A percentile compares a stretch with the other conserved stretches of the same genome.
phyloP scores from a whole-genome alignment of 2,329 filamentous ascomycete genomes.

The Aspergillus pseudoviridinutans region DNA sequence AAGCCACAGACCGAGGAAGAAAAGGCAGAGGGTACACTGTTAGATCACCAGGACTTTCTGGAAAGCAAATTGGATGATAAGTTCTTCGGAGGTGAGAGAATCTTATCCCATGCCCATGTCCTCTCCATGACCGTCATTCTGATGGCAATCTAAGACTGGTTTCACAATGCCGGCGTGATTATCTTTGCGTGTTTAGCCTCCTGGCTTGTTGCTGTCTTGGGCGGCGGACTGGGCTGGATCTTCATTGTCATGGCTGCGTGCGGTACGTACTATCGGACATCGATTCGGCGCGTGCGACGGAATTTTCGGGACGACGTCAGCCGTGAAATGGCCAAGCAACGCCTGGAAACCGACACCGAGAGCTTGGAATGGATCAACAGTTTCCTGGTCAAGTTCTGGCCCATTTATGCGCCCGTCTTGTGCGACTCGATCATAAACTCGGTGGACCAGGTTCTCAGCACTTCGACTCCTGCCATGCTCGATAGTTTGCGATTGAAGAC shows the following conservation, averaged over 20 bases:
- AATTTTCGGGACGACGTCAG: conserved; percentile 95
- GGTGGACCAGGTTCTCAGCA: conserved; percentile 93
- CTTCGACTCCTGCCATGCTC: conserved; percentile 83
- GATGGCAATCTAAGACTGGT: conserved; percentile 70
- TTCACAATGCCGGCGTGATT: conserved; percentile 93
- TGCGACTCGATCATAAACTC: conserved; percentile 88
- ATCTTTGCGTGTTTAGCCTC: conserved; percentile 86
- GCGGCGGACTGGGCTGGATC: conserved; percentile 89
- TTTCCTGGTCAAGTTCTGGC: conserved; percentile 98
- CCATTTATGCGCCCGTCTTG: conserved; percentile 92
- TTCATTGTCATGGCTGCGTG: conserved; percentile 89
- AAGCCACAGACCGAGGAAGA: conserved; percentile 49
- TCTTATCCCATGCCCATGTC: neutral
- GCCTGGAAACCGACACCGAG: conserved; percentile 84
- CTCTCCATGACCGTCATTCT: neutral
- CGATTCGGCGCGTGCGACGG: conserved; percentile 83
- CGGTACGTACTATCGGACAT: conserved; percentile 94
- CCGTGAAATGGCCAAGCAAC: conserved; percentile 81
- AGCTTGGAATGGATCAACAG: conserved; percentile 99
- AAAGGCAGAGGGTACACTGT: conserved; percentile 58
- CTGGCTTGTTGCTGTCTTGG: conserved; percentile 84
- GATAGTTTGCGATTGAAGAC: conserved; percentile 92
- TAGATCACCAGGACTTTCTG: conserved; percentile 84
- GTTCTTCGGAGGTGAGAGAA: conserved; percentile 72
- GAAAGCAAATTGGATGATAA: conserved; percentile 82